Evolutionary conservation across 768 basidiomycete genomes (phyloP).

Genomic region (Mycena amicta): DNA sequence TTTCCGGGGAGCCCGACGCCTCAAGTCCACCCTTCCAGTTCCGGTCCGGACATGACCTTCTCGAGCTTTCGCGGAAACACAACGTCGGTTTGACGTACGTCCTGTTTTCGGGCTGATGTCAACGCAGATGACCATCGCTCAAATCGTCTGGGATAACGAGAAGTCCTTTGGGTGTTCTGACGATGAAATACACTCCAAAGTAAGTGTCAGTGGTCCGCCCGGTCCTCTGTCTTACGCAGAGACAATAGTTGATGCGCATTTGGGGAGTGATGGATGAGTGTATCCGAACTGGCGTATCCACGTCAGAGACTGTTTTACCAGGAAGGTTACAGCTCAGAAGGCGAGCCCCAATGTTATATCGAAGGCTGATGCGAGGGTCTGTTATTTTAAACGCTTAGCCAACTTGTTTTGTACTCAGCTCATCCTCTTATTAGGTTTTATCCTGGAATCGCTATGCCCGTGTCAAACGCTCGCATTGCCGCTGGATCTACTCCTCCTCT

Average conservation of each 20-base stretch:
- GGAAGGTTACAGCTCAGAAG: slow-evolving; percentile 81
- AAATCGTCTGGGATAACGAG: slow-evolving; percentile 93
- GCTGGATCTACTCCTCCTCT: slow-evolving; percentile 31
- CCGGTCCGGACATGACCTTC: slow-evolving; percentile 71
- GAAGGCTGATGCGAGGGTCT: slow-evolving; percentile 88
- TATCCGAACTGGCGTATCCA: slow-evolving; percentile 83
- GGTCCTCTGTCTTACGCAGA: neutral
- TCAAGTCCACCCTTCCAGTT: slow-evolving; percentile 84
- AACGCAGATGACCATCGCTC: slow-evolving; percentile 84
- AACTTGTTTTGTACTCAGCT: too few species aligned
- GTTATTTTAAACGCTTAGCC: too few species aligned
- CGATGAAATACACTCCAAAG: slow-evolving; percentile 75
- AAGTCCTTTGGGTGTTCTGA: slow-evolving; percentile 76
- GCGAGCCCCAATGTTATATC: slow-evolving; percentile 87
- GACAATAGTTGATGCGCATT: slow-evolving; percentile 63
- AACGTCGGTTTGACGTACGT: slow-evolving; percentile 45
- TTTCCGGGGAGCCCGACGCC: slow-evolving; percentile 23
- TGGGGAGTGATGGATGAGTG: slow-evolving; percentile 94
- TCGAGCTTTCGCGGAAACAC: slow-evolving; percentile 75
- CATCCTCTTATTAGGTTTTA: slow-evolving; percentile 49
- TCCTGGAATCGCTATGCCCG: slow-evolving; percentile 44
- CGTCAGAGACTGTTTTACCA: slow-evolving; percentile 78
- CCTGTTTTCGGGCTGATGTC: neutral
- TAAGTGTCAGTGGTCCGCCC: slow-evolving; percentile 27
- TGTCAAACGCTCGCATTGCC: slow-evolving; percentile 26